A percentile compares a stretch with the other conserved stretches of the same genome.
Conservation (phyloP, 306 rosid genomes). For the Leucaena leucocephala region DNA sequence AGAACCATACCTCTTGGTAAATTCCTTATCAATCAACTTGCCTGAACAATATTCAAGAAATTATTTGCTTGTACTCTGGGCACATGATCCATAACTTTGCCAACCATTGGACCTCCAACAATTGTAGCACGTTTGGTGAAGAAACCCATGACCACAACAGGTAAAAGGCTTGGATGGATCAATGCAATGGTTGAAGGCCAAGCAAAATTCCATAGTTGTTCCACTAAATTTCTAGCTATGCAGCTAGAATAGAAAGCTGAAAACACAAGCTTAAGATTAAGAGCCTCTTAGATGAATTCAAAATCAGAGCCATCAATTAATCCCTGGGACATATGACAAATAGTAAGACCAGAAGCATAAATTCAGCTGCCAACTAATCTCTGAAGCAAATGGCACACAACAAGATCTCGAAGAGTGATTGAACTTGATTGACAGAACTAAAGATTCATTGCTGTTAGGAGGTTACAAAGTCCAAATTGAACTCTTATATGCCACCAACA, state of each 20-base stretch:
- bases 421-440: slow-evolving; percentile 9
- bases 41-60: slow-evolving; percentile 79
- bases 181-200: slow-evolving; percentile 97
- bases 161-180: slow-evolving; percentile 92
- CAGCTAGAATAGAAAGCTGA: slow-evolving; percentile 92
- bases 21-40: slow-evolving; percentile 39
- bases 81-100: slow-evolving; percentile 80
- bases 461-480: background rate
- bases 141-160: slow-evolving; percentile 89
- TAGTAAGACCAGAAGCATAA: background rate
- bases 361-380: background rate
- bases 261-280: slow-evolving; percentile 44
- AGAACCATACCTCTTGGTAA: slow-evolving; percentile 20
- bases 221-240: slow-evolving; percentile 83
- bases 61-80: slow-evolving; percentile 78
- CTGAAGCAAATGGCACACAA: slow-evolving; percentile 11
- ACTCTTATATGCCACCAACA: background rate
- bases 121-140: slow-evolving; percentile 79
- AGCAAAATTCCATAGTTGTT: slow-evolving; percentile 96
- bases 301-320: slow-evolving; percentile 6
- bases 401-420: background rate
- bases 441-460: background rate
- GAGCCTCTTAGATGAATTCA: slow-evolving; percentile 34
- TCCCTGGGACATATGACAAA: background rate
- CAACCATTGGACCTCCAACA: slow-evolving; percentile 88